Base-by-base conservation (phyloP, 805 yeast species). In the Candida tammaniensis region DNA sequence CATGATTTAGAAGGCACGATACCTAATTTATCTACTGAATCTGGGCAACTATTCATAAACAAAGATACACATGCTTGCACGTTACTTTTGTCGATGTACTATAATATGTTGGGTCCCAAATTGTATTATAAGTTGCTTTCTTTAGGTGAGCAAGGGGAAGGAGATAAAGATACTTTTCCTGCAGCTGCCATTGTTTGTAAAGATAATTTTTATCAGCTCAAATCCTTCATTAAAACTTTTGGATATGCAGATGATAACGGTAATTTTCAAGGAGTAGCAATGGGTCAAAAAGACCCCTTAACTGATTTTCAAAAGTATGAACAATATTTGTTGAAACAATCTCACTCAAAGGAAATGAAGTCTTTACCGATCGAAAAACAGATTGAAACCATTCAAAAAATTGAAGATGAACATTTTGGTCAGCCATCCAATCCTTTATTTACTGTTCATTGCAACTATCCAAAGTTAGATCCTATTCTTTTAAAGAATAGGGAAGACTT, bases 1-100 rank as follows among this genome's bases (percentile, higher is more conserved):
- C 86, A 81, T 46, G 87, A 82, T 49, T 62, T 81, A 30, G 71
- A 74, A 38, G 86, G 86, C 3, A 68, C 88, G 0, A 69, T 83
- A 26, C 84, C 87, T 7, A 83, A 81, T 46, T 71, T 76, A 36
- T 75, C 87, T 0, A 70, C 85, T 3, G 88, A 82, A 57, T 74
- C 83, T 1, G 89, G 88, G 3, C 85, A 82, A 51, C 49, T 82
- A 36, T 49, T 79, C 33, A 66, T 82, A 30, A 72, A 76, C 47
- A 82, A 80, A 54, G 60, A 57, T 23, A 63, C 70, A 1, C 88
- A 82, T 50, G 73, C 75, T 30, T 61, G 63, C 46, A 72, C 82
- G 3, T 57, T 82, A 33, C 59, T 82, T 40, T 59, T 82, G 31
- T 70, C 86, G 0, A 54, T 79, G 24, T 82, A 80, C 55, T 82